Conservation (phyloP, 2,329 filamentous ascomycete genomes). For the Juglanconis sp. region DNA sequence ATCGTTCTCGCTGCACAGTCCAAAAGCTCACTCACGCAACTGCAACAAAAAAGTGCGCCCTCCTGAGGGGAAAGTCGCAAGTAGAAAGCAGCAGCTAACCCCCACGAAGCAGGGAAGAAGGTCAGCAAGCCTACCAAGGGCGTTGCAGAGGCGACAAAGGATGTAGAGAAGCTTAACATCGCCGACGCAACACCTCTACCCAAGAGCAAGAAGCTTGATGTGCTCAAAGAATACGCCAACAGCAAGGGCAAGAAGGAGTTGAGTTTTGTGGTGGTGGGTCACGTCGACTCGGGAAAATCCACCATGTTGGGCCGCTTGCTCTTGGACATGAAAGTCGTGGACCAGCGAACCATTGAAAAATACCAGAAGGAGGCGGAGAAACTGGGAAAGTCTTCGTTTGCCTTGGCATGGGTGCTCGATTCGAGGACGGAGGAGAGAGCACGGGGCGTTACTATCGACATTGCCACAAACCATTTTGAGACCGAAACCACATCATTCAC, state of each 20-base stretch:
- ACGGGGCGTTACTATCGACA: slow-evolving; percentile 92
- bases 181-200: slow-evolving; percentile 53
- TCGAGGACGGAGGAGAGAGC: slow-evolving; percentile 84
- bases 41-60: neutral
- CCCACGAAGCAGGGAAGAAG: slow-evolving; percentile 49
- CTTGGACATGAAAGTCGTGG: slow-evolving; percentile 82
- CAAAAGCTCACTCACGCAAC: slow-evolving; percentile 68
- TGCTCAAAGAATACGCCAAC: slow-evolving; percentile 75
- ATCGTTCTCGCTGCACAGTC: slow-evolving; percentile 82
- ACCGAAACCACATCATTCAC: slow-evolving; percentile 86
- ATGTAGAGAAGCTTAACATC: slow-evolving; percentile 37
- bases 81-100: slow-evolving; percentile 52
- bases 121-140: slow-evolving; percentile 36
- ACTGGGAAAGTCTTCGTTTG: slow-evolving; percentile 92
- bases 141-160: slow-evolving; percentile 34
- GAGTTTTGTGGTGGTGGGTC: slow-evolving; percentile 94
- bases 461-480: slow-evolving; percentile 91
- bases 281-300: slow-evolving; percentile 96
- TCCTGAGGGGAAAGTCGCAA: slow-evolving; percentile 34
- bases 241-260: slow-evolving; percentile 73
- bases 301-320: slow-evolving; percentile 95
- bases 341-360: slow-evolving; percentile 83
- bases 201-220: slow-evolving; percentile 78
- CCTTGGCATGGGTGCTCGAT: slow-evolving; percentile 94
- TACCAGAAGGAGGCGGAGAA: slow-evolving; percentile 85